Base-by-base conservation (phyloP, 2,329 filamentous ascomycete genomes). In the Calonectria honghensis region DNA sequence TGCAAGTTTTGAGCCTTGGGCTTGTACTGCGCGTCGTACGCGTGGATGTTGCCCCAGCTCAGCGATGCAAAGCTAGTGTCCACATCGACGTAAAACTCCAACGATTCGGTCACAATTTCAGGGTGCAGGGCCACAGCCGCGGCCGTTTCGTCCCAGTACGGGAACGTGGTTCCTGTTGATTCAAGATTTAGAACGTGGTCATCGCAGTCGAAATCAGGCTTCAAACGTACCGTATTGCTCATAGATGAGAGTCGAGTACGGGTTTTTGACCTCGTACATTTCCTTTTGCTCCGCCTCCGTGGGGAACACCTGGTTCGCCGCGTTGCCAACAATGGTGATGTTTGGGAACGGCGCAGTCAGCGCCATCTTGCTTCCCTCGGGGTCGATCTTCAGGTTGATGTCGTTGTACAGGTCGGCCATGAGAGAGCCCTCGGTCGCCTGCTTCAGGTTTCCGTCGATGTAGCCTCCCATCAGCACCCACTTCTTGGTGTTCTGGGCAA, bases 311-410 rank as follows among this genome's bases (percentile, higher is more conserved):
- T 63, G 57, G 39, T 63, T 63, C 9, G 57, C 57, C 10, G 57
- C 57, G 57, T 63, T 63, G 57, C 57, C 57, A 6, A 63, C 57
- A 41, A 63, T 63, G 24, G 57, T 63, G 57, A 63, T 63, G 57
- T 13, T 63, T 6, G 57, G 57, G 57, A 63, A 63, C 2, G 57
- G 57, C 2, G 57, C 57, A 11, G 57, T 63, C 37, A 63, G 37
- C 7, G 57, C 57, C 57, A 63, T 63, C 35, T 63, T 63, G 37
- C 57, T 63, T 41, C 37, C 57, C 37, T 63, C 57, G 35, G 57
- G 57, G 24, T 63, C 57, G 16, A 63, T 63, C 37, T 63, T 63
- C 18, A 63, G 37, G 24, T 63, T 63, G 57, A 63, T 63, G 32
- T 63, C 57, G 39, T 63, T 63, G 37, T 63, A 63, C 14, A 63